These are phyloP conservation scores for Brachypodium distachyon DNA, from an alignment of 202 grass and related monocot genomes.

Conservation along the genomic window DNA sequence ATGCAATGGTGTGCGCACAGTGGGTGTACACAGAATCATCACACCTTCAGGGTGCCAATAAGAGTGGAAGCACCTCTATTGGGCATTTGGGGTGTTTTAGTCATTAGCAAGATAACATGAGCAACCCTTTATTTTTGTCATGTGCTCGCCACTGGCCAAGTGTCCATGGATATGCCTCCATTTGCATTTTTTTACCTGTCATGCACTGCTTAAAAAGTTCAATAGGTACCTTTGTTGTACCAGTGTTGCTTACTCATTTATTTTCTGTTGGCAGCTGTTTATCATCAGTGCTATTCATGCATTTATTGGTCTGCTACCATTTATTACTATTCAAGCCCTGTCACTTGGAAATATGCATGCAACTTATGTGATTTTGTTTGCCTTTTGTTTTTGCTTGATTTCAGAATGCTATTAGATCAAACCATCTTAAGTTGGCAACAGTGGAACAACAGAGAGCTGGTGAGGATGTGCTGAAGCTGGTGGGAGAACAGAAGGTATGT, in stretches of 20 bases:
- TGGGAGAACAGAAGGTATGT: constrained; percentile 74
- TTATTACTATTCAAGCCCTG: neutral
- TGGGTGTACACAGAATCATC: too few species aligned
- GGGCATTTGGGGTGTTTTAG: too few species aligned
- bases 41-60: too few species aligned
- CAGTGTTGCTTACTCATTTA: neutral
- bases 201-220: too few species aligned
- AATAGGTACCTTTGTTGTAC: neutral
- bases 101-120: too few species aligned
- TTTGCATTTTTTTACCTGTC: too few species aligned
- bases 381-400: constrained; percentile 3
- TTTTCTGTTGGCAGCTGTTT: neutral
- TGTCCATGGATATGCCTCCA: too few species aligned
- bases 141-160: too few species aligned
- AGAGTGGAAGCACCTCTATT: too few species aligned
- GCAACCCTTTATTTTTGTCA: too few species aligned
- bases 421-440: constrained; percentile 67
- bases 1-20: too few species aligned
- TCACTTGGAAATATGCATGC: neutral
- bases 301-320: neutral
- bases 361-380: constrained; percentile 1
- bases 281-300: neutral
- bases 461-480: constrained; percentile 72
- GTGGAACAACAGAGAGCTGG: constrained; percentile 82
- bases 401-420: constrained; percentile 80